These are phyloP conservation scores for Chenopodium album DNA, from an alignment of 148 eudicot species.

Conservation along the genomic window DNA sequence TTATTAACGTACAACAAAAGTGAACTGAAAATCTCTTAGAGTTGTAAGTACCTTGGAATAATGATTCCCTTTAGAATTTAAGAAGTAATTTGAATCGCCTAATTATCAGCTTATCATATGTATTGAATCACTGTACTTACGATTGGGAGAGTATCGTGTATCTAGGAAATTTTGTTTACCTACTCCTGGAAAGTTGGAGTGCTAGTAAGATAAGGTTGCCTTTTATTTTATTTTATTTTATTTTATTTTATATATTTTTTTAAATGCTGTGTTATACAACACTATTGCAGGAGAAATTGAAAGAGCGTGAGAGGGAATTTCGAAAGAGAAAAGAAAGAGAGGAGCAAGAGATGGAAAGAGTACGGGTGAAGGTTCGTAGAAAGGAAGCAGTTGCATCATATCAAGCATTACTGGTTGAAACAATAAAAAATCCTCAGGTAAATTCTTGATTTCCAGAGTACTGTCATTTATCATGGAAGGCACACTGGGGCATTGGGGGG, in stretches of 20 bases:
- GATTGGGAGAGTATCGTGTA: no score
- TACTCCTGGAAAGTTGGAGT: neutral
- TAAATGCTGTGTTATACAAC: neutral
- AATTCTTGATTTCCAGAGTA: slow-evolving; percentile 2
- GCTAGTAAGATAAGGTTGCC: slow-evolving; percentile 4
- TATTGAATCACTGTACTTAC: no score
- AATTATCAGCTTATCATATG: no score
- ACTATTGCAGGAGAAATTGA: slow-evolving; percentile 68
- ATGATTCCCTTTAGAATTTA: neutral
- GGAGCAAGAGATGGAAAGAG: slow-evolving; percentile 97
- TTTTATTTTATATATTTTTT: no score
- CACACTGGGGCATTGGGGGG: neutral
- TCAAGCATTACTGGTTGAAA: slow-evolving; percentile 94
- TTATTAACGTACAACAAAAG: neutral
- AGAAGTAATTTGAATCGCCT: neutral
- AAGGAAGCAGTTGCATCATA: slow-evolving; percentile 89
- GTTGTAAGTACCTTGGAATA: neutral
- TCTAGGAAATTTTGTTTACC: neutral
- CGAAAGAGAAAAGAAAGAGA: slow-evolving; percentile 97
- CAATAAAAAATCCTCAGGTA: slow-evolving; percentile 86
- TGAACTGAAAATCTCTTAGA: neutral
- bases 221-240: no score
- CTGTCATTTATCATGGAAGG: neutral
- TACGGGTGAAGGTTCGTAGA: slow-evolving; percentile 78
- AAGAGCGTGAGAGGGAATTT: slow-evolving; percentile 82